Evolutionary conservation across 2,329 filamentous ascomycete genomes (phyloP).

Genomic region (Raffaelea arxii): DNA sequence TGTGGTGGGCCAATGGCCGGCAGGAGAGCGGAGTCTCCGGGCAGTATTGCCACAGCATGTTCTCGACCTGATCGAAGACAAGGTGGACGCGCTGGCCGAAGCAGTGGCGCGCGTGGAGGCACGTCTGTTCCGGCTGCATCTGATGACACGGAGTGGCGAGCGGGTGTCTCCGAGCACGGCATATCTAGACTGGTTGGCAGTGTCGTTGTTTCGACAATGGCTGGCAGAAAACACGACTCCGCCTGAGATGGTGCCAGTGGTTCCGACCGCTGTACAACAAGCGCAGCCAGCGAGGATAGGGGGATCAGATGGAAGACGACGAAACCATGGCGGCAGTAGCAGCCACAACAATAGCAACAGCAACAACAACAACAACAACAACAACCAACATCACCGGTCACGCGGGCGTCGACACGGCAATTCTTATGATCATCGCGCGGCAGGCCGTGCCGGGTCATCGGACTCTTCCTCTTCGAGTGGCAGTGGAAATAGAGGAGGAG

Average conservation of each 20-base stretch:
- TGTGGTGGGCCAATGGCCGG: slow-evolving; percentile 89
- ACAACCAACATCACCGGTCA: too few relatives aligned
- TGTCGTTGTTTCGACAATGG: slow-evolving; percentile 87
- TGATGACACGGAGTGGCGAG: slow-evolving; percentile 73
- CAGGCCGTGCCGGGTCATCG: slow-evolving; percentile 11
- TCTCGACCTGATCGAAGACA: slow-evolving; percentile 86
- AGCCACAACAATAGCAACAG: background rate
- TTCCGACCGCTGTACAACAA: background rate
- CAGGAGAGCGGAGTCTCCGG: slow-evolving; percentile 67
- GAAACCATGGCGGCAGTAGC: background rate
- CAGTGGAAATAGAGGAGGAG: too few relatives aligned
- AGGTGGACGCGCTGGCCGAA: slow-evolving; percentile 85
- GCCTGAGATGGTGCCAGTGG: background rate
- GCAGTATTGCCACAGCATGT: slow-evolving; percentile 64
- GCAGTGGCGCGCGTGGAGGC: slow-evolving; percentile 70
- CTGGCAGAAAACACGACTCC: slow-evolving; percentile 82
- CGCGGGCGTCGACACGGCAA: background rate
- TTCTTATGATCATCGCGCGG: background rate
- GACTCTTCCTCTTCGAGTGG: slow-evolving; percentile 11
- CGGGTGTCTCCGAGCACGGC: slow-evolving; percentile 68
- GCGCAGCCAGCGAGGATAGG: background rate
- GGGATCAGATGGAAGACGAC: background rate
- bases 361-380: background rate
- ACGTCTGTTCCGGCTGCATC: slow-evolving; percentile 68
- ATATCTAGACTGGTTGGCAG: slow-evolving; percentile 82